Percentiles rank a stretch among this genome's conserved stretches.
These are phyloP conservation scores for Helianthus annuus DNA, from an alignment of 129 eudicot genomes.

Conservation along the genomic window DNA sequence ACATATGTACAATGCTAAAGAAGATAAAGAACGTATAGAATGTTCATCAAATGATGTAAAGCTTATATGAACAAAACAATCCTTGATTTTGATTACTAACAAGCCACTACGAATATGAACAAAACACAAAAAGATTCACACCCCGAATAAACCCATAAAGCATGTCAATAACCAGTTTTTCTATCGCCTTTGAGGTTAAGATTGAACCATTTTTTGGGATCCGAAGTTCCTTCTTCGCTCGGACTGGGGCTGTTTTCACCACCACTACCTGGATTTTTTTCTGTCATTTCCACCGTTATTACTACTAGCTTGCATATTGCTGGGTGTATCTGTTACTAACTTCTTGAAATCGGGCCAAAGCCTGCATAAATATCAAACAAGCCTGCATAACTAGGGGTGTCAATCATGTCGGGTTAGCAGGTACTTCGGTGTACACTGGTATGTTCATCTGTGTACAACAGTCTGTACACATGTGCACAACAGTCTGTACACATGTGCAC, in stretches of 20 bases:
- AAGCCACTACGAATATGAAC: conserved; percentile 31
- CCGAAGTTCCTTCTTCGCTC: conserved; percentile 64
- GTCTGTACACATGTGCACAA: too few species aligned
- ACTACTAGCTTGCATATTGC: conserved; percentile 39
- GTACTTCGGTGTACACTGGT: too few species aligned
- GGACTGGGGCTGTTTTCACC: conserved; percentile 59
- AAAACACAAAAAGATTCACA: conserved; percentile 13
- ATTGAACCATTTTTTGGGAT: conserved; percentile 78
- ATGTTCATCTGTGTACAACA: too few species aligned
- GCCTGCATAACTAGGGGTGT: too few species aligned
- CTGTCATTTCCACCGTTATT: conserved; percentile 46
- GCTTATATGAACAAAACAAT: not conserved
- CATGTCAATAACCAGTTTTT: conserved; percentile 33
- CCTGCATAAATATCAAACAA: too few species aligned
- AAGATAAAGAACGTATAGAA: too few species aligned
- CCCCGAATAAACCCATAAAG: not conserved
- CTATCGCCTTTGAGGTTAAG: conserved; percentile 71
- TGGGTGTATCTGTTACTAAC: not conserved
- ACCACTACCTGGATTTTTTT: conserved; percentile 47
- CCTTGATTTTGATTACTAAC: conserved; percentile 15
- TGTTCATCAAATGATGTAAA: too few species aligned
- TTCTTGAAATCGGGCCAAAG: too few species aligned
- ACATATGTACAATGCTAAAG: too few species aligned
- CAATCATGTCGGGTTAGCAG: too few species aligned
- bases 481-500: too few species aligned